A percentile compares a stretch with the other conserved stretches of the same genome.
Conservation (phyloP, 139 green algal genomes). For the Chlorella sp. region DNA sequence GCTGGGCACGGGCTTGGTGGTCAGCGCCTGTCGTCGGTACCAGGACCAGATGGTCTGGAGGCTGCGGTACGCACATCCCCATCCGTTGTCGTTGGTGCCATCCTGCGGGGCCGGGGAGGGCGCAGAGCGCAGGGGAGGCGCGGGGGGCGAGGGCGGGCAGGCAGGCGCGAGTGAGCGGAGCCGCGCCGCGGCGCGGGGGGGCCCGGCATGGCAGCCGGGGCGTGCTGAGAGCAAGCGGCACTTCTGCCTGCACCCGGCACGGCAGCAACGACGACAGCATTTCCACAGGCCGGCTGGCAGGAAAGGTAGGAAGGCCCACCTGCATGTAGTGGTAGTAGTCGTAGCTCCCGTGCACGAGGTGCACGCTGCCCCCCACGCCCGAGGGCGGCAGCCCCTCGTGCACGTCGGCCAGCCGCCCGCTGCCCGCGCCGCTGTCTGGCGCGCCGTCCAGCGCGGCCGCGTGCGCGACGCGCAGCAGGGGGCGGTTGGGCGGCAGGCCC, state of each 20-base stretch:
- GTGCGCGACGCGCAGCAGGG: constrained; percentile 69
- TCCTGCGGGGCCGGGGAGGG: too few relatives aligned
- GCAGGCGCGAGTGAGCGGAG: too few relatives aligned
- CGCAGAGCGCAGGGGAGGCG: too few relatives aligned
- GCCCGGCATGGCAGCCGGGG: too few relatives aligned
- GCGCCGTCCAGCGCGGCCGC: constrained; percentile 44
- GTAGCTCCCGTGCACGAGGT: constrained; percentile 82
- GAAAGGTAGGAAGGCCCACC: constrained; percentile 47
- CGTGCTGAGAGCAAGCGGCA: too few relatives aligned
- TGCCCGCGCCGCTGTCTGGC: not conserved
- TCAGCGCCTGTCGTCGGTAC: constrained; percentile 88
- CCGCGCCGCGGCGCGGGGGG: too few relatives aligned
- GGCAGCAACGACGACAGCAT: too few relatives aligned
- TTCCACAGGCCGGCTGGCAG: too few relatives aligned
- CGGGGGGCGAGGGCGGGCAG: too few relatives aligned
- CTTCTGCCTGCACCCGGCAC: not conserved
- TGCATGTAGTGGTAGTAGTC: constrained; percentile 98
- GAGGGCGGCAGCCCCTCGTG: constrained; percentile 60
- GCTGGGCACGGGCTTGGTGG: constrained; percentile 59
- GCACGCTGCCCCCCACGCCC: constrained; percentile 50
- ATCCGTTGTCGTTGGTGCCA: constrained; percentile 92
- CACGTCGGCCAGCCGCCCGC: constrained; percentile 67
- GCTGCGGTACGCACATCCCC: constrained; percentile 96
- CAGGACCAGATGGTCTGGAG: constrained; percentile 95
- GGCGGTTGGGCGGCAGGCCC: constrained; percentile 73